These are phyloP conservation scores for Solanum boliviense DNA, from an alignment of 257 asterid genomes.

Conservation along the genomic window DNA sequence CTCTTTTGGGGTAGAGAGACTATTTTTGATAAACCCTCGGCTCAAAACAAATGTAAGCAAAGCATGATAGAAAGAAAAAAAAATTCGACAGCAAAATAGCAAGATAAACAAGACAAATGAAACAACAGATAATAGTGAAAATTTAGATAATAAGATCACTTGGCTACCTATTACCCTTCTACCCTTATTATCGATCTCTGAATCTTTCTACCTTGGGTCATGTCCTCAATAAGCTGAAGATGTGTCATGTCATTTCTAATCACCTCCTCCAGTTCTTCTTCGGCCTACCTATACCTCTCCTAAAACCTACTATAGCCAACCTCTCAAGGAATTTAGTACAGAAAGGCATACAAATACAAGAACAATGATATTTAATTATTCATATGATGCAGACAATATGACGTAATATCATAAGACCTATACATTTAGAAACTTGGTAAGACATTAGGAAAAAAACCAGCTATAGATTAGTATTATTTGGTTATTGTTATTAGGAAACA, in stretches of 20 bases:
- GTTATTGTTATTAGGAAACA: background rate
- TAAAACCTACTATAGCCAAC: background rate
- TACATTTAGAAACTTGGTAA: background rate
- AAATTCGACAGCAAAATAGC: background rate
- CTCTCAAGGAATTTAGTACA: background rate
- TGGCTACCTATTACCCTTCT: background rate
- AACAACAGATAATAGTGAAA: background rate
- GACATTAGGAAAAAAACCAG: background rate
- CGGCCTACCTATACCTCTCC: background rate
- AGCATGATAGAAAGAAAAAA: background rate
- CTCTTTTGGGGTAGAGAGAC: background rate
- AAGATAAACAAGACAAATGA: background rate
- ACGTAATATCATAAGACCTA: background rate
- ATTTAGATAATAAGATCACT: background rate
- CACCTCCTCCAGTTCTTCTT: background rate
- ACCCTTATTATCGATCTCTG: background rate
- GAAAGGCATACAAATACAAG: background rate
- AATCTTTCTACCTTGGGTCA: background rate
- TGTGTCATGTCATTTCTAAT: background rate
- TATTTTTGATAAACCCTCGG: background rate
- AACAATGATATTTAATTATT: background rate
- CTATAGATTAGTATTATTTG: background rate
- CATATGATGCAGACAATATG: background rate
- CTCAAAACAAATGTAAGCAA: background rate
- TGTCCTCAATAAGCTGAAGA: background rate